Percentiles rank a stretch among this genome's conserved stretches.
These are phyloP conservation scores for Agaricus blazei DNA, from an alignment of 768 basidiomycete genomes.

Conservation along the genomic window DNA sequence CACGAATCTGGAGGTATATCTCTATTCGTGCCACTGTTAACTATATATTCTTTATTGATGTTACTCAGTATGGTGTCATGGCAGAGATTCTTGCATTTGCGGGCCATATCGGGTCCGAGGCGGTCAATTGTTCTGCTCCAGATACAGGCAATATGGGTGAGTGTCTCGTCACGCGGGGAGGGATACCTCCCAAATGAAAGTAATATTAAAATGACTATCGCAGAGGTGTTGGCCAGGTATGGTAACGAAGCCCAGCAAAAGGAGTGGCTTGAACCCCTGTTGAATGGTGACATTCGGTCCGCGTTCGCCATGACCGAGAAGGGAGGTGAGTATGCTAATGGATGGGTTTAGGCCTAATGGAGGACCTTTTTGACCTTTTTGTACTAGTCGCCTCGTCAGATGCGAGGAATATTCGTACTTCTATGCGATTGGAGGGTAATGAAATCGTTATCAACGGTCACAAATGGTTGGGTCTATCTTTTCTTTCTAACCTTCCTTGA, in stretches of 20 bases:
- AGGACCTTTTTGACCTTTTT: neutral
- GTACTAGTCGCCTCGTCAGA: constrained; percentile 83
- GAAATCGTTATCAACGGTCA: constrained; percentile 93
- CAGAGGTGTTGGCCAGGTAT: constrained; percentile 96
- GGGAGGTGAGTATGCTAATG: constrained; percentile 48
- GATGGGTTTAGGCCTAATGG: neutral
- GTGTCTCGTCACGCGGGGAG: constrained; percentile 15
- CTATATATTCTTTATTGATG: neutral
- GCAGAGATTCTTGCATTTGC: constrained; percentile 90
- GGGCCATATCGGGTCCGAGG: constrained; percentile 78
- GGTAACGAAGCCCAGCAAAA: constrained; percentile 89
- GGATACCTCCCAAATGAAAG: neutral
- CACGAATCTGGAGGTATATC: constrained; percentile 82
- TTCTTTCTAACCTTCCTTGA: neutral
- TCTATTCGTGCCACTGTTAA: neutral
- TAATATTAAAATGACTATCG: constrained; percentile 7
- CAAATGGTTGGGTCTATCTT: constrained; percentile 65
- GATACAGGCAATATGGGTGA: constrained; percentile 98
- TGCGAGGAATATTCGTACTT: constrained; percentile 91
- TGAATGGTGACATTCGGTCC: constrained; percentile 91
- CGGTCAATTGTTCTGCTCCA: constrained; percentile 91
- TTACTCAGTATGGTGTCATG: constrained; percentile 85
- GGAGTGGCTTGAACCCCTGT: constrained; percentile 81
- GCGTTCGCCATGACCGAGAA: constrained; percentile 98
- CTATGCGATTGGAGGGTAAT: constrained; percentile 76